Evolutionary conservation across 78 protist genomes (phyloP).

Genomic region (Chrysochromulina tobinii): DNA sequence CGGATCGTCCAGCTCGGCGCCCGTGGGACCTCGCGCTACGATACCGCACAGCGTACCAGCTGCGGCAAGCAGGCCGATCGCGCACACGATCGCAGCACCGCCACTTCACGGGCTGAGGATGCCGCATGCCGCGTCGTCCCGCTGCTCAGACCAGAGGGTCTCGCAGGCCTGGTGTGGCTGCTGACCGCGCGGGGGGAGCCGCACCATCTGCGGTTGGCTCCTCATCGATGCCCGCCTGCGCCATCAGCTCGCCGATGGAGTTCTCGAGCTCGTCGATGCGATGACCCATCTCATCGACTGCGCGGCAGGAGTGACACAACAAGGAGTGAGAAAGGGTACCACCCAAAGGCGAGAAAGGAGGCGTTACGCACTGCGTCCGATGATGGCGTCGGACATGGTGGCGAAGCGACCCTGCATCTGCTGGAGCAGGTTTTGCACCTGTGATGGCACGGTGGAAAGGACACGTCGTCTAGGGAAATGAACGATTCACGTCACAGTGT

Average conservation of each 20-base stretch:
- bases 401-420: conserved; percentile 37
- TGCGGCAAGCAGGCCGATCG: too few relatives aligned
- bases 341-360: neutral
- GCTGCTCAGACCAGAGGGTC: too few relatives aligned
- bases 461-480: neutral
- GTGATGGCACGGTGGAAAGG: neutral
- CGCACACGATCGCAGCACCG: too few relatives aligned
- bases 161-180: too few relatives aligned
- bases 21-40: too few relatives aligned
- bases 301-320: neutral
- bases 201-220: too few relatives aligned
- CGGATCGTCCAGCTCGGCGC: too few relatives aligned
- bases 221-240: conserved; percentile 21
- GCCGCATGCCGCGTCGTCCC: too few relatives aligned
- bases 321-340: too few relatives aligned
- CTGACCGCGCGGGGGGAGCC: too few relatives aligned
- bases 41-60: too few relatives aligned
- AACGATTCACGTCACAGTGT: neutral
- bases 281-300: conserved; percentile 44
- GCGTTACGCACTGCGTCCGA: neutral
- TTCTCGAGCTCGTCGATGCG: conserved; percentile 49
- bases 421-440: conserved; percentile 29
- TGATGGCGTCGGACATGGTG: conserved; percentile 41
- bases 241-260: conserved; percentile 46
- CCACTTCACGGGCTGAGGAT: too few relatives aligned